Evolutionary conservation across 163 green algal species (phyloP).

Genomic region (Scenedesmus sp.): DNA sequence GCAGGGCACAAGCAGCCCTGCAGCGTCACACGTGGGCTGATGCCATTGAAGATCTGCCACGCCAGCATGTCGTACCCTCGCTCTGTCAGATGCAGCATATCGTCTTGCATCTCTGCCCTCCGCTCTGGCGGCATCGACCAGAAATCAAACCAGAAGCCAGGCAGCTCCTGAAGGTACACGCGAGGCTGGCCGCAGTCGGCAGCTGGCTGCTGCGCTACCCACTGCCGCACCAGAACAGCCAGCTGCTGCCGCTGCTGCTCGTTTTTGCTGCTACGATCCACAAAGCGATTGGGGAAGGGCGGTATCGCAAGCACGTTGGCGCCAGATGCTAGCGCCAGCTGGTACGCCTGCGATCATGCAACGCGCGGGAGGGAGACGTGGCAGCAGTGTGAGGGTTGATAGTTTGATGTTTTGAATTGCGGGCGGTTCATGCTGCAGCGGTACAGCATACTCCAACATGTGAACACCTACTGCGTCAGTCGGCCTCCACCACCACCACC

Average conservation of each 20-base stretch:
- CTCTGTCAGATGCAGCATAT: conserved; percentile 43
- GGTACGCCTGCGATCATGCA: conserved; percentile 14
- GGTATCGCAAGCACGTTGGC: conserved; percentile 32
- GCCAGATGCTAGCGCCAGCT: neutral
- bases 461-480: too few relatives aligned
- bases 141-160: conserved; percentile 20
- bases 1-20: conserved; percentile 22
- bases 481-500: too few relatives aligned
- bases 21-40: neutral
- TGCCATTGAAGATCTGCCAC: neutral
- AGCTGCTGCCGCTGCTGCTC: conserved; percentile 24
- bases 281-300: conserved; percentile 46
- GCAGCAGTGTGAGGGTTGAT: too few relatives aligned
- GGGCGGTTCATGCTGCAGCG: neutral
- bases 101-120: conserved; percentile 18
- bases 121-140: conserved; percentile 30
- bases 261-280: conserved; percentile 23
- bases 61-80: conserved; percentile 47
- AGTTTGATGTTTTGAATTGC: too few relatives aligned
- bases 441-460: too few relatives aligned
- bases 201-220: neutral
- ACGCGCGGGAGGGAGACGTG: too few relatives aligned
- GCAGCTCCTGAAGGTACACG: conserved; percentile 8
- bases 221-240: neutral
- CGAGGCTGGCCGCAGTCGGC: neutral